These are phyloP conservation scores for Cucurbita moschata DNA, from an alignment of 306 rosid species.

Conservation along the genomic window DNA sequence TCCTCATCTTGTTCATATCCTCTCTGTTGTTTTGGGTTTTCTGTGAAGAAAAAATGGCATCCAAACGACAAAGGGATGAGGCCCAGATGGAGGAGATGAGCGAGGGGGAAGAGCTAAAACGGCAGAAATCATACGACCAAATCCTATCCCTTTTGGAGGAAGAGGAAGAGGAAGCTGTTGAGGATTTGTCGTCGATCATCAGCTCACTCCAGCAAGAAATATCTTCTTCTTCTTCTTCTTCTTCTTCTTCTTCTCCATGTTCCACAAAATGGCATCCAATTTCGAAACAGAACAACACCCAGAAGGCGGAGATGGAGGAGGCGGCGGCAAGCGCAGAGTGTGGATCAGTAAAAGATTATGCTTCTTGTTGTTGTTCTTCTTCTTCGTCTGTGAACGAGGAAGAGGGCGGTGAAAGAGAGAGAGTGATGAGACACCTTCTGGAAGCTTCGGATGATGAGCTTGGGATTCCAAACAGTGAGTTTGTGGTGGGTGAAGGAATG, in stretches of 20 bases:
- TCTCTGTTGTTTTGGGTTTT: too few species aligned
- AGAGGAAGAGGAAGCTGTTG: conserved; percentile 48
- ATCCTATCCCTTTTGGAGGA: conserved; percentile 60
- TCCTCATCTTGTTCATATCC: conserved; percentile 4
- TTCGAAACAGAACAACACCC: not conserved
- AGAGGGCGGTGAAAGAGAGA: conserved; percentile 36
- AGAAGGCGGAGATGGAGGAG: not conserved
- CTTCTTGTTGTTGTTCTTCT: not conserved
- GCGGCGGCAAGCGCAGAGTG: conserved; percentile 1
- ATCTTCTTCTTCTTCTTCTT: not conserved
- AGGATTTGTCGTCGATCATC: conserved; percentile 52
- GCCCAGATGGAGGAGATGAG: conserved; percentile 8
- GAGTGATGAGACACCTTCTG: conserved; percentile 57
- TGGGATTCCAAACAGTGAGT: conserved; percentile 48
- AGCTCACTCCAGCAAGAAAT: conserved; percentile 58
- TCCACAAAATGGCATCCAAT: too few species aligned
- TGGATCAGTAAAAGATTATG: not conserved
- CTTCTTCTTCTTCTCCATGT: too few species aligned
- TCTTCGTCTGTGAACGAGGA: not conserved
- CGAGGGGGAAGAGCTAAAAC: conserved; percentile 25
- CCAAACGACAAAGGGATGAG: conserved; percentile 50
- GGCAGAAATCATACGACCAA: conserved; percentile 44
- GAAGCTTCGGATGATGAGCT: conserved; percentile 91
- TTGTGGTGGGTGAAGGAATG: not conserved
- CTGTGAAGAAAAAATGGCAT: not conserved